Conservation (phyloP, 805 yeast genomes). For the Debaryomyces tyrocola region DNA sequence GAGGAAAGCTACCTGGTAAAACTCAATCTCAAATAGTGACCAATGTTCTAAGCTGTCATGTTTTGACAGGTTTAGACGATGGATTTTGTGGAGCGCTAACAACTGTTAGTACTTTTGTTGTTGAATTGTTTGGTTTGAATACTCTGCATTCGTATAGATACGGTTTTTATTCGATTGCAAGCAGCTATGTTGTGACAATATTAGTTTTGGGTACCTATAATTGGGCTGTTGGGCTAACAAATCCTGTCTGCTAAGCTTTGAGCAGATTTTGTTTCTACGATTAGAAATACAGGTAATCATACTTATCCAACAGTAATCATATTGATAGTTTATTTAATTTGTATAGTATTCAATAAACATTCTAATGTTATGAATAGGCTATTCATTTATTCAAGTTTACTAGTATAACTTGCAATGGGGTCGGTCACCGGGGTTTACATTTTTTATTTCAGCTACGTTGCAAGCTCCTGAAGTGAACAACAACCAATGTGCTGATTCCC, state of each 20-base stretch:
- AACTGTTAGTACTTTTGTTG: conserved; percentile 76
- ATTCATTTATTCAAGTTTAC: no score
- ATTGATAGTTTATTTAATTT: no score
- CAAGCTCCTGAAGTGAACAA: no score
- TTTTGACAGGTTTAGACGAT: conserved; percentile 52
- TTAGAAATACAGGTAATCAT: no score
- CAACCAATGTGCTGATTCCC: no score
- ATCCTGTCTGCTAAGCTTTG: conserved; percentile 15
- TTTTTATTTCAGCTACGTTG: no score
- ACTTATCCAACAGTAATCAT: no score
- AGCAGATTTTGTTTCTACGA: no score
- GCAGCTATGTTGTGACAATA: conserved; percentile 50
- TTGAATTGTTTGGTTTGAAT: conserved; percentile 50
- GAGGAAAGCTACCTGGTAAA: conserved; percentile 37
- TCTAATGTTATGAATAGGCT: no score
- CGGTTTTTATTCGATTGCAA: conserved; percentile 45
- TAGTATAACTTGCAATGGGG: no score
- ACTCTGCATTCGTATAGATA: conserved; percentile 48
- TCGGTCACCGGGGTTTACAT: no score
- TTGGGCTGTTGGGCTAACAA: conserved; percentile 59
- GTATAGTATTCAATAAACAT: no score
- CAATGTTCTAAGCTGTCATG: conserved; percentile 44
- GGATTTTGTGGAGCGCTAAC: conserved; percentile 74
- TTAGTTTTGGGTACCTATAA: conserved; percentile 69
- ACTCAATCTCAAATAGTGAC: conserved; percentile 26